Conservation (phyloP, 179 eudicot species). For the Sideroxylon spinosum region DNA sequence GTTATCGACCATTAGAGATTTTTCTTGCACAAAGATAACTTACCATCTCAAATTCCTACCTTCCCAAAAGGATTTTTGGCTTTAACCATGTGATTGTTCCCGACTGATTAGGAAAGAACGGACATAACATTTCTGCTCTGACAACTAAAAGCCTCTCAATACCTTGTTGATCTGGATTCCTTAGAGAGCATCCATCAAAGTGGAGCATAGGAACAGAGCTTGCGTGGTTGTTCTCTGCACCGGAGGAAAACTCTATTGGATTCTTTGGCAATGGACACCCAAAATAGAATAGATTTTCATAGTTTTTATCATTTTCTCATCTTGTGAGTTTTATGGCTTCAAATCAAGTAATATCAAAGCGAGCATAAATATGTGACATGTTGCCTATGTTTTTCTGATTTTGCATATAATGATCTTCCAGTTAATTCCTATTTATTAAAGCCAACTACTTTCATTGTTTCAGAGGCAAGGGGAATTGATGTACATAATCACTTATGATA, state of each 20-base stretch:
- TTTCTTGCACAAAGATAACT: not conserved
- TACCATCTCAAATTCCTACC: not conserved
- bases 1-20: not conserved
- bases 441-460: constrained; percentile 23
- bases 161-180: not conserved
- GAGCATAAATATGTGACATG: not conserved
- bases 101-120: not conserved
- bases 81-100: not conserved
- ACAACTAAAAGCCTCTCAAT: not conserved
- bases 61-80: not conserved
- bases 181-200: not conserved
- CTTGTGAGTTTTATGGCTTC: not conserved
- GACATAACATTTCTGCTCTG: not conserved
- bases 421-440: not conserved
- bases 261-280: not conserved
- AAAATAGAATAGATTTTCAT: not conserved
- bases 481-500: constrained; percentile 66
- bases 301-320: not conserved
- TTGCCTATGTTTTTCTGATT: not conserved
- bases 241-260: not conserved
- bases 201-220: not conserved
- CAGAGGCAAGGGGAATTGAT: constrained; percentile 81
- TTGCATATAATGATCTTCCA: not conserved
- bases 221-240: not conserved
- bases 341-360: not conserved